A percentile compares a stretch with the other conserved stretches of the same genome.
phyloP scores from a whole-genome alignment of 2,329 filamentous ascomycete species.

The Lachnellula willkommii region DNA sequence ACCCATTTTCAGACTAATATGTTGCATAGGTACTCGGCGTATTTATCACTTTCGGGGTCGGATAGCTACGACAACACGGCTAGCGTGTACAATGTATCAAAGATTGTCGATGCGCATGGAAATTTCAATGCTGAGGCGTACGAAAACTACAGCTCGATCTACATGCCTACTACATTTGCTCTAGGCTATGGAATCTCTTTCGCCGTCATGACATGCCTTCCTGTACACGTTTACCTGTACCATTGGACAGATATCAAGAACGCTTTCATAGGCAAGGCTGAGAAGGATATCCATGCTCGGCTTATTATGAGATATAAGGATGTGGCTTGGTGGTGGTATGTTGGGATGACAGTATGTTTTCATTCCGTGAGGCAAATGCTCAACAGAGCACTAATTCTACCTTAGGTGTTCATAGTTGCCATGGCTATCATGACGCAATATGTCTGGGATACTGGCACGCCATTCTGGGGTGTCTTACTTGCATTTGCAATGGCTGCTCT shows the following conservation, averaged over 20 bases:
- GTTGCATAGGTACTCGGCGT: conserved; percentile 45
- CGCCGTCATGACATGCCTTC: conserved; percentile 51
- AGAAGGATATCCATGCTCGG: conserved; percentile 47
- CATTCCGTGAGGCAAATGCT: conserved; percentile 7
- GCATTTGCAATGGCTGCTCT: conserved; percentile 25
- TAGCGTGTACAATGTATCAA: conserved; percentile 52
- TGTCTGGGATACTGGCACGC: conserved; percentile 31
- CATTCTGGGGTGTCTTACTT: conserved; percentile 25
- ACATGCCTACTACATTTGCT: conserved; percentile 54
- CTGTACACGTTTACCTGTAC: conserved; percentile 62
- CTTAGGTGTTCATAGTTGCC: conserved; percentile 23
- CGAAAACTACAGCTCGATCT: conserved; percentile 59
- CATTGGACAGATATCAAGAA: conserved; percentile 60
- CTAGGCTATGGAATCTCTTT: conserved; percentile 56
- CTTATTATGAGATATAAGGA: conserved; percentile 52
- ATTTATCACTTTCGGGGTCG: conserved; percentile 56
- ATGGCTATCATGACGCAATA: conserved; percentile 28
- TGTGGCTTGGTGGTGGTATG: conserved; percentile 51
- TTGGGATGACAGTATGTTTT: conserved; percentile 27
- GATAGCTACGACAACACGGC: conserved; percentile 62
- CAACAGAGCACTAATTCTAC: background rate
- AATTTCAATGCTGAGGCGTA: conserved; percentile 57
- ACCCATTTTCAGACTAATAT: background rate
- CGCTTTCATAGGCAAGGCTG: conserved; percentile 19
- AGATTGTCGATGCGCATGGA: conserved; percentile 49